A percentile compares a stretch with the other conserved stretches of the same genome.
phyloP scores from a whole-genome alignment of 1,139 yeast genomes.

The Suhomyces yuchorum region DNA sequence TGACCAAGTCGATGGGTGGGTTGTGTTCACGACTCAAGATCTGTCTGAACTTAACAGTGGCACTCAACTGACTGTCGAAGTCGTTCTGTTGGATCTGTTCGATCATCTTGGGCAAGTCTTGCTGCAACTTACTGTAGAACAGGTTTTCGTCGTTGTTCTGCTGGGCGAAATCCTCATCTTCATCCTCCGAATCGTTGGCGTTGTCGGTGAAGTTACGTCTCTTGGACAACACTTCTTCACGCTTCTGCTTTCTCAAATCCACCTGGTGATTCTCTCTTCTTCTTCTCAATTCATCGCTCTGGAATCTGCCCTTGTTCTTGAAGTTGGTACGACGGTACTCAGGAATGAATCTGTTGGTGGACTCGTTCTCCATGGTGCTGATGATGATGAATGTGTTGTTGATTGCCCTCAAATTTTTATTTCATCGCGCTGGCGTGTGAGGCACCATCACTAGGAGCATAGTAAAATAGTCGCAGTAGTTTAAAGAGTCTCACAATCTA shows the following conservation, averaged over 20 bases:
- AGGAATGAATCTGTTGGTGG: conserved; percentile 86
- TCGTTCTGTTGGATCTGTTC: conserved; percentile 76
- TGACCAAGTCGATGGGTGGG: conserved; percentile 96
- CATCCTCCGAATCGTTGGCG: conserved; percentile 47
- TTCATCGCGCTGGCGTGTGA: conserved; percentile 10
- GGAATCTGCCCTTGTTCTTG: conserved; percentile 92
- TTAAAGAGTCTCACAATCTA: neutral
- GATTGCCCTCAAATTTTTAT: conserved; percentile 8
- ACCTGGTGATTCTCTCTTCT: conserved; percentile 98
- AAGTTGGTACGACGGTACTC: conserved; percentile 97
- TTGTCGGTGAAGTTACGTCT: conserved; percentile 70
- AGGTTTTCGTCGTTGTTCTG: conserved; percentile 47
- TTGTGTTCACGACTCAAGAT: conserved; percentile 90
- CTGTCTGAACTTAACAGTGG: conserved; percentile 92
- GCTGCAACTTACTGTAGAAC: conserved; percentile 60
- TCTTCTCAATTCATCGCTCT: conserved; percentile 94
- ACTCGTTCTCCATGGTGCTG: conserved; percentile 67
- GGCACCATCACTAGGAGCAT: conserved; percentile 1
- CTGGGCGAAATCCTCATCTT: conserved; percentile 50
- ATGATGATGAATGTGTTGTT: conserved; percentile 1
- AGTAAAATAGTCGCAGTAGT: neutral
- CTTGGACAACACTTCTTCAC: conserved; percentile 92
- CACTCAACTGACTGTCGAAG: conserved; percentile 79
- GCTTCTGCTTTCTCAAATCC: conserved; percentile 91
- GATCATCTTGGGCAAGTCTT: conserved; percentile 84